These are phyloP conservation scores for Gilbertella persicaria DNA, from an alignment of 371 early-diverging fungal genomes.

Conservation along the genomic window DNA sequence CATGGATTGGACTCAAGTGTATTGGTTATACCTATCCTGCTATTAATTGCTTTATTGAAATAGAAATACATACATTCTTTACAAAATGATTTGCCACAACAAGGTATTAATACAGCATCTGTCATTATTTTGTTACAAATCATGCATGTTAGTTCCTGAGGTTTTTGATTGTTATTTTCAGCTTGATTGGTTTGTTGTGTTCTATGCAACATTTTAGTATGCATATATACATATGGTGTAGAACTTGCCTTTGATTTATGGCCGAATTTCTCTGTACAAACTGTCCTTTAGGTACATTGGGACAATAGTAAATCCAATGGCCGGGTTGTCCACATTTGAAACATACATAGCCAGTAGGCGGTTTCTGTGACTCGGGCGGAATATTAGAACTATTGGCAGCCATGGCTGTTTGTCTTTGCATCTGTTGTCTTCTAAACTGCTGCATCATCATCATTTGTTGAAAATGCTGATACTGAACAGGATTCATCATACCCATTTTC, in stretches of 20 bases:
- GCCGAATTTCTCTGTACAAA: conserved; percentile 37
- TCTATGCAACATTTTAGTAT: not conserved
- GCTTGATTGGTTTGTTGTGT: conserved; percentile 1
- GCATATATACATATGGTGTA: not conserved
- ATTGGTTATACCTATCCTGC: conserved; percentile 3
- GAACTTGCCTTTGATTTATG: not conserved
- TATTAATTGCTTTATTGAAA: conserved; percentile 1
- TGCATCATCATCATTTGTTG: conserved; percentile 46
- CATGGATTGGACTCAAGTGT: conserved; percentile 33
- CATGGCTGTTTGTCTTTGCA: conserved; percentile 30
- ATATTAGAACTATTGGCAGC: conserved; percentile 28
- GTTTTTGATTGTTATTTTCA: conserved; percentile 24
- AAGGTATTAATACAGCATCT: conserved; percentile 81
- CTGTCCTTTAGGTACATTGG: conserved; percentile 52
- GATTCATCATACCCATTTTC: conserved; percentile 45
- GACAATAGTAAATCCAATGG: conserved; percentile 60
- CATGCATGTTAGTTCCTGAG: conserved; percentile 69
- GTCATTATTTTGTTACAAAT: conserved; percentile 76
- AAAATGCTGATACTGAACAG: conserved; percentile 30
- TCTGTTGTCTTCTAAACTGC: conserved; percentile 40
- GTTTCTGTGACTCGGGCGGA: conserved; percentile 50
- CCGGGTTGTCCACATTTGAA: conserved; percentile 56
- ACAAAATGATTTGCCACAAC: conserved; percentile 88
- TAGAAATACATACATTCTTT: conserved; percentile 71
- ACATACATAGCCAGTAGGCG: conserved; percentile 52